Evolutionary conservation across 2,329 filamentous ascomycete species (phyloP).

Genomic region (Aspergillus brunneoviolaceus): DNA sequence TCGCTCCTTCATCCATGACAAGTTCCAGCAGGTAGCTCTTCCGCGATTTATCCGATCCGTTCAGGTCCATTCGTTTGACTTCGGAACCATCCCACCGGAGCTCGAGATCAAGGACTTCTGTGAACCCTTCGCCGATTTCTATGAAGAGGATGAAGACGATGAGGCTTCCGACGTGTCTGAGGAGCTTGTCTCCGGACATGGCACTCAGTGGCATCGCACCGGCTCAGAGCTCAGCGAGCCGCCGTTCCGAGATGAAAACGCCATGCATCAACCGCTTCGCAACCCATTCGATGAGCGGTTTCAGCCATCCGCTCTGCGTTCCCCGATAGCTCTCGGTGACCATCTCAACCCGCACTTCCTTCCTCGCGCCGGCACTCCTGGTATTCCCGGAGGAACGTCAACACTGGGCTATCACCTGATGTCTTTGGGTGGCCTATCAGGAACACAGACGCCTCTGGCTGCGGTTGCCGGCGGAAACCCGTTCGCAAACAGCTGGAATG

Average conservation of each 20-base stretch:
- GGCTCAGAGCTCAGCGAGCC: conserved; percentile 28
- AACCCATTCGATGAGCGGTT: conserved; percentile 31
- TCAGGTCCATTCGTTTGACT: conserved; percentile 89
- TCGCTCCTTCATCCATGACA: conserved; percentile 89
- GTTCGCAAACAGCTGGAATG: conserved; percentile 41
- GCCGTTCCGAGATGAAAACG: conserved; percentile 32
- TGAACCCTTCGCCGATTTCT: conserved; percentile 93
- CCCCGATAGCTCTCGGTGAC: conserved; percentile 38
- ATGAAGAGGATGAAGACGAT: conserved; percentile 70
- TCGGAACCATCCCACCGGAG: conserved; percentile 77
- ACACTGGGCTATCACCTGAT: conserved; percentile 51
- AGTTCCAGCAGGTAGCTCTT: conserved; percentile 87
- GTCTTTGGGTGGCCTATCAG: conserved; percentile 49
- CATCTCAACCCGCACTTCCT: conserved; percentile 44
- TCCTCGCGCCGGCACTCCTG: conserved; percentile 47
- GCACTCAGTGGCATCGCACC: conserved; percentile 20
- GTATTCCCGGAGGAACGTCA: conserved; percentile 51
- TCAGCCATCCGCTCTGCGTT: conserved; percentile 35
- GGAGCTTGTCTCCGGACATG: conserved; percentile 30
- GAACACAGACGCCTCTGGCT: conserved; percentile 49
- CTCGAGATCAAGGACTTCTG: conserved; percentile 96
- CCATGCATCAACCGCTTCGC: conserved; percentile 28
- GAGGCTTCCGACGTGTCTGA: conserved; percentile 38
- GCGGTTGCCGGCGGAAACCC: conserved; percentile 46
- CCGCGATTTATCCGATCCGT: conserved; percentile 97